phyloP scores from a whole-genome alignment of 495 filamentous ascomycete genomes.

The Penicillium verhagenii region DNA sequence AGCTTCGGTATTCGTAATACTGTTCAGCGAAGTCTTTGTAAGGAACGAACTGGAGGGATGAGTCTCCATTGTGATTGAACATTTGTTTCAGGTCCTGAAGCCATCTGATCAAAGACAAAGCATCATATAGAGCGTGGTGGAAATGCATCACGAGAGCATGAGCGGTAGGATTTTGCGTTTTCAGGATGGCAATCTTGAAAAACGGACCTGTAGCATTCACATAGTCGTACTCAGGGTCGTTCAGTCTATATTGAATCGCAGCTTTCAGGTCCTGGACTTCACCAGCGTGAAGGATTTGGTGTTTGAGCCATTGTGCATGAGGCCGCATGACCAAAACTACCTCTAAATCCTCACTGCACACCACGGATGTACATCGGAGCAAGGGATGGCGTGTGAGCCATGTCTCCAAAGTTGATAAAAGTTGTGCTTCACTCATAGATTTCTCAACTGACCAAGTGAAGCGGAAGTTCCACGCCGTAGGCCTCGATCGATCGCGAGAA shows the following conservation, averaged over 20 bases:
- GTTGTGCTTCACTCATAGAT: not conserved
- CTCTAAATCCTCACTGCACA: not conserved
- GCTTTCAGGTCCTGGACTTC: not conserved
- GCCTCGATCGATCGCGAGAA: not conserved
- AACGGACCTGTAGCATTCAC: conserved; percentile 4
- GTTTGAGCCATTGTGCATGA: not conserved
- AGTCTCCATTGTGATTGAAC: not conserved
- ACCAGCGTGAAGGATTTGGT: not conserved
- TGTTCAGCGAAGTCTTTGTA: not conserved
- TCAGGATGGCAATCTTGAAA: conserved; percentile 3
- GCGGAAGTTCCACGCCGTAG: not conserved
- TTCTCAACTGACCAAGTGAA: not conserved
- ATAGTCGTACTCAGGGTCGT: conserved; percentile 2
- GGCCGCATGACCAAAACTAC: not conserved
- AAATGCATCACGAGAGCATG: conserved; percentile 6
- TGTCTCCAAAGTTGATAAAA: not conserved
- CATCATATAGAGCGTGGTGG: conserved; percentile 10
- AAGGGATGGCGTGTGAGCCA: conserved; percentile 7
- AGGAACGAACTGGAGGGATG: not conserved
- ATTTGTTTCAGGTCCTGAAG: not conserved
- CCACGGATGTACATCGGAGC: conserved; percentile 2
- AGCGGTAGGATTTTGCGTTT: not conserved
- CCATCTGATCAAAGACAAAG: conserved; percentile 1
- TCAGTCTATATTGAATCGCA: not conserved
- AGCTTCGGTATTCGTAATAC: not conserved